Evolutionary conservation across 441 rosid species (phyloP).

Genomic region (Breynia disticha): DNA sequence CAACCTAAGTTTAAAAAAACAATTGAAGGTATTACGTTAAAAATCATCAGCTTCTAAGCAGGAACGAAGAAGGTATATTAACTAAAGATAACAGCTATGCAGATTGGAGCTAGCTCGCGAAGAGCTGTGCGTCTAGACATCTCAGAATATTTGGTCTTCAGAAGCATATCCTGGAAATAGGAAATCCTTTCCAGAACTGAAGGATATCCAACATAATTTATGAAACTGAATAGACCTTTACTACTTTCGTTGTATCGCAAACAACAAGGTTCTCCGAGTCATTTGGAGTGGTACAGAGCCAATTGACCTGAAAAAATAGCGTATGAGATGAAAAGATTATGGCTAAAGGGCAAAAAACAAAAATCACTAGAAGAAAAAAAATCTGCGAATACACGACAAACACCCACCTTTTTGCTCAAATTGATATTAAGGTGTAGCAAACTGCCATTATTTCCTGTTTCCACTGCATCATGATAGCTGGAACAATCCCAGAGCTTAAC

Average conservation of each 20-base stretch:
- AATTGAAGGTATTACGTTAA: no score
- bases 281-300: slow-evolving; percentile 70
- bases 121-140: no score
- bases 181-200: no score
- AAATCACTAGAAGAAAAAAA: neutral
- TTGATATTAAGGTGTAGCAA: slow-evolving; percentile 44
- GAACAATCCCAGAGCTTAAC: slow-evolving; percentile 71
- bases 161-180: no score
- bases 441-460: slow-evolving; percentile 20
- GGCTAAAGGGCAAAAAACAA: neutral
- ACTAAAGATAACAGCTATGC: no score
- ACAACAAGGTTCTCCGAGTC: slow-evolving; percentile 75
- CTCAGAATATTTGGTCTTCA: no score
- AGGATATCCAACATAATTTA: slow-evolving; percentile 8
- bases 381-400: neutral
- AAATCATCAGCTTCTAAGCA: no score
- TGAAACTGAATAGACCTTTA: slow-evolving; percentile 55
- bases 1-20: no score
- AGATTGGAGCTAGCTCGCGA: no score
- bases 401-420: slow-evolving; percentile 53
- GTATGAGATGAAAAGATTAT: slow-evolving; percentile 5
- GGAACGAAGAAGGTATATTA: no score
- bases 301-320: slow-evolving; percentile 58
- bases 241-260: slow-evolving; percentile 83
- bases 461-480: slow-evolving; percentile 31